Evolutionary conservation across 305 asterid genomes (phyloP), one percentile per base, ranked within the genome.

Genomic region (Fraxinus xanthoxyloides): DNA sequence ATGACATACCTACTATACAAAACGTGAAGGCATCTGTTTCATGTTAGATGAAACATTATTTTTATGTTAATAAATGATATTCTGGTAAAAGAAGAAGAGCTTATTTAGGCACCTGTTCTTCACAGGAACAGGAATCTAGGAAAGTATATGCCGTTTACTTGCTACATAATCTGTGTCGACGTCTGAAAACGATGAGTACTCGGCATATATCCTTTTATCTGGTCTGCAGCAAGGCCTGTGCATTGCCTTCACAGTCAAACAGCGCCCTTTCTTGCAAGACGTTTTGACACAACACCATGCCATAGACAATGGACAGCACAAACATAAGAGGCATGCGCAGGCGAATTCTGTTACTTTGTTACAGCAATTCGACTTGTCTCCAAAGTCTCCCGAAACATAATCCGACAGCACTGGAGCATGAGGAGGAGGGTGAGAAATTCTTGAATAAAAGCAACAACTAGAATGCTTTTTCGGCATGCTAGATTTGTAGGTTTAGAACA

Each of bases 101-200:
- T 10, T 65, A 26, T 3, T 4, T 26, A 23, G 17, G 15, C 73
- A 67, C 74, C 74, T 67, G 38, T 28, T 26, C 36, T 26, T 59
- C 70, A 0, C 30, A 21, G 70, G 15, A 59, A 59, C 30, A 7
- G 70, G 30, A 59, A 23, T 59, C 70, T 59, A 1, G 31, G 70
- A 0, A 59, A 21, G 70, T 21, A 59, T 19, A 56, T 69, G 24
- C 72, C 6, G 21, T 28, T 19, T 54, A 54, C 78, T 74, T 23
- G 9, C 76, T 65, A 28, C 17, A 79, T 30, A 67, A 24, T 85
- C 87, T 3, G 40, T 56, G 40, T 82, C 84, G 28, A 67, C 48
- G 73, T 85, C 90, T 0, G 90, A 87, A 78, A 87, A 81, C 4
- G 85, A 87, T 0, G 90, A 83, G 40, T 87, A 83, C 59, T 17